These are phyloP conservation scores for Ceratobasidium sp. DNA, from an alignment of 1,284 basidiomycete genomes.

Conservation along the genomic window DNA sequence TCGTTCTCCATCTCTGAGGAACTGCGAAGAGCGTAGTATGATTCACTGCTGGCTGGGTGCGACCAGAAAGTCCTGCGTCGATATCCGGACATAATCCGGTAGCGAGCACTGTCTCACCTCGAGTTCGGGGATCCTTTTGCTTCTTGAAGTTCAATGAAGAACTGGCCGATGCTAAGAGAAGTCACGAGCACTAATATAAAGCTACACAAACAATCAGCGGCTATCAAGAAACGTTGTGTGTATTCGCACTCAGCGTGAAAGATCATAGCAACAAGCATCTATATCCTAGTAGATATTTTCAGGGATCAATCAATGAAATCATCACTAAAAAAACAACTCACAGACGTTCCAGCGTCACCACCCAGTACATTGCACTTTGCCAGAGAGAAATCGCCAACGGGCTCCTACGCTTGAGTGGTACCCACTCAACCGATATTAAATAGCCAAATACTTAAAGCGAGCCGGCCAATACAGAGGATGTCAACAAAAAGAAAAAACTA, in stretches of 20 bases:
- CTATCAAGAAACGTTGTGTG: not conserved
- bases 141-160: constrained; percentile 66
- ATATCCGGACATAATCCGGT: not conserved
- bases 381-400: constrained; percentile 66
- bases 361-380: constrained; percentile 68
- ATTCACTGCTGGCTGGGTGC: constrained; percentile 8
- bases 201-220: not conserved
- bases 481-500: not conserved
- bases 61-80: not conserved
- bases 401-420: constrained; percentile 58
- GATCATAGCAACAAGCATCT: constrained; percentile 79
- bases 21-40: constrained; percentile 28
- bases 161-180: constrained; percentile 68
- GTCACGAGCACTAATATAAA: constrained; percentile 60
- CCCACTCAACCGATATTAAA: constrained; percentile 64
- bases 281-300: constrained; percentile 56
- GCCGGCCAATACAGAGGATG: no score
- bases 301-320: not conserved
- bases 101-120: not conserved
- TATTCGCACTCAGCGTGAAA: constrained; percentile 70
- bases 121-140: constrained; percentile 21
- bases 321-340: constrained; percentile 57
- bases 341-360: constrained; percentile 71
- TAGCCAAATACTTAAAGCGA: constrained; percentile 64
- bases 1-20: constrained; percentile 39